Percentiles rank a stretch among this genome's conserved stretches.
Conservation (phyloP, 306 rosid species). For the Chamaecrista fasciculata region DNA sequence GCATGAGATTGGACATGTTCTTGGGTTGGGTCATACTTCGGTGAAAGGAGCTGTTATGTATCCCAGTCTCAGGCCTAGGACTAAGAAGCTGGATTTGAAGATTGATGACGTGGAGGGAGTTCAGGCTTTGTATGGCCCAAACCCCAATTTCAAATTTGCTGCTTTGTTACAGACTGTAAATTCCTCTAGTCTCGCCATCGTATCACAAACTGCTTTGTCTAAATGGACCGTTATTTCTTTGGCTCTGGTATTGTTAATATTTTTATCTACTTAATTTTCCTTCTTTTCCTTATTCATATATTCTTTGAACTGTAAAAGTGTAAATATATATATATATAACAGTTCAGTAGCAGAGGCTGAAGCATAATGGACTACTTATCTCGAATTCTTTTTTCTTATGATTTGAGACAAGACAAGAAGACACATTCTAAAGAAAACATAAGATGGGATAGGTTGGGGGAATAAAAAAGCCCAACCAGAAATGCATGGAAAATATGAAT, state of each 20-base stretch:
- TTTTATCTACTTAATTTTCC: conserved; percentile 14
- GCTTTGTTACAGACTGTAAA: conserved; percentile 55
- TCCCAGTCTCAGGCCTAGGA: conserved; percentile 79
- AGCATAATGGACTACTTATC: conserved; percentile 27
- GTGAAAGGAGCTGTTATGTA: conserved; percentile 87
- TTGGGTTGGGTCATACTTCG: conserved; percentile 77
- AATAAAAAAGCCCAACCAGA: neutral
- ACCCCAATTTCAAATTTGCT: conserved; percentile 66
- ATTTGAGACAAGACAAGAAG: neutral
- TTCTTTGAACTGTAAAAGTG: conserved; percentile 25
- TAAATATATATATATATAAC: conserved; percentile 15
- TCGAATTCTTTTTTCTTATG: neutral
- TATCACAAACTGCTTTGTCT: conserved; percentile 19
- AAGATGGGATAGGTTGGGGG: conserved; percentile 18
- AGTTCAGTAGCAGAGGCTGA: conserved; percentile 20
- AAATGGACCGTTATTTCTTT: conserved; percentile 32
- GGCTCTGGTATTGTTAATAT: conserved; percentile 28
- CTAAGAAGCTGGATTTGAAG: conserved; percentile 58
- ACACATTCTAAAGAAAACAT: neutral
- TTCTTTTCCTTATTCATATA: neutral
- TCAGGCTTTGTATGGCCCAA: conserved; percentile 82
- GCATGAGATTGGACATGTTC: conserved; percentile 95
- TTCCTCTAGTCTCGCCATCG: conserved; percentile 39
- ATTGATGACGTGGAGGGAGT: conserved; percentile 91
- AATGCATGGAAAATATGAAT: neutral